These are phyloP conservation scores for Sindora glabra DNA, from an alignment of 306 rosid genomes.

Conservation along the genomic window DNA sequence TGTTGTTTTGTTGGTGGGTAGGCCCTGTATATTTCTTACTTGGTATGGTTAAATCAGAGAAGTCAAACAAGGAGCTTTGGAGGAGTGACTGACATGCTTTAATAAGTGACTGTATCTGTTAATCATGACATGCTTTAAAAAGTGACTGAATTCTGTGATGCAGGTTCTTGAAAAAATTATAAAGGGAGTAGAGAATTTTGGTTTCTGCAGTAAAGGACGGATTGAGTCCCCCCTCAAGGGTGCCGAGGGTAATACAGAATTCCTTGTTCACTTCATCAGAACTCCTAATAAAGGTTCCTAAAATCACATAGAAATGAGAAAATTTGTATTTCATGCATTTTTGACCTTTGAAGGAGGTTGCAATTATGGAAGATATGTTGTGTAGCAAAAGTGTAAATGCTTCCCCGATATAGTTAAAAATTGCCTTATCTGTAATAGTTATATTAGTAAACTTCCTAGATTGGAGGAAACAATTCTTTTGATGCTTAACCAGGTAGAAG, in stretches of 20 bases:
- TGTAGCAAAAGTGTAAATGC: not conserved
- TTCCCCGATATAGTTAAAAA: too few species aligned
- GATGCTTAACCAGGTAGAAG: too few species aligned
- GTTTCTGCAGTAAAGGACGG: conserved; percentile 76
- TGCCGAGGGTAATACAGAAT: conserved; percentile 89
- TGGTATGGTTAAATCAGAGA: too few species aligned
- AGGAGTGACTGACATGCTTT: too few species aligned
- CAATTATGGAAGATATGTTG: not conserved
- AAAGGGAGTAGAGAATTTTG: conserved; percentile 70
- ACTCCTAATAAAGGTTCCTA: not conserved
- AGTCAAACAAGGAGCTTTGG: too few species aligned
- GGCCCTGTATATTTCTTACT: too few species aligned
- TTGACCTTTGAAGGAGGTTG: not conserved
- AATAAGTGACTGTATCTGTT: too few species aligned
- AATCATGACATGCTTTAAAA: too few species aligned
- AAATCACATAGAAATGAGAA: not conserved
- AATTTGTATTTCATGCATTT: not conserved
- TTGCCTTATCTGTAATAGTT: too few species aligned
- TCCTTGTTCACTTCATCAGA: conserved; percentile 65
- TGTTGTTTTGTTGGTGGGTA: too few species aligned
- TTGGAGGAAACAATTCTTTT: too few species aligned
- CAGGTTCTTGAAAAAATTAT: conserved; percentile 83
- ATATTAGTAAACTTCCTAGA: too few species aligned
- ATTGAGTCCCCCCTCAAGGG: conserved; percentile 90
- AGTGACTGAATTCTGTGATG: conserved; percentile 4